A percentile compares a stretch with the other conserved stretches of the same genome.
Conservation (phyloP, 2,329 filamentous ascomycete genomes). For the Didymella arachidicola region DNA sequence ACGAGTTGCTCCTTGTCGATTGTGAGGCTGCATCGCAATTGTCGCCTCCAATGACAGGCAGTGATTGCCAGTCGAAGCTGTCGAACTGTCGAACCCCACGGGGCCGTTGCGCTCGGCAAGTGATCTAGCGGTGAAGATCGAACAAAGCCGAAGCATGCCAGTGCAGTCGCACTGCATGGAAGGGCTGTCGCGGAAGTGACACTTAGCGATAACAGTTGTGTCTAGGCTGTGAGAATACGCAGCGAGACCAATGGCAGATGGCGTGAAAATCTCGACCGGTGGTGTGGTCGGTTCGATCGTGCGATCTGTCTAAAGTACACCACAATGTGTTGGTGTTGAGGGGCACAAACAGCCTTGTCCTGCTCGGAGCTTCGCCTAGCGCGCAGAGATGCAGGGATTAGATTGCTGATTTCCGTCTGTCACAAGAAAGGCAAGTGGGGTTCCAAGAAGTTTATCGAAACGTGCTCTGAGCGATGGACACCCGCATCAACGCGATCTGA, state of each 20-base stretch:
- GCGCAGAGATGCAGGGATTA: conserved; percentile 30
- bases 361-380: conserved; percentile 20
- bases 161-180: conserved; percentile 24
- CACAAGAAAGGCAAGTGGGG: conserved; percentile 44
- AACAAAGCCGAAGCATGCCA: conserved; percentile 35
- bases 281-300: conserved; percentile 15
- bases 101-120: conserved; percentile 24
- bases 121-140: conserved; percentile 33
- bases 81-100: conserved; percentile 20
- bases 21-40: conserved; percentile 16
- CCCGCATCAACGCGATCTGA: conserved; percentile 12
- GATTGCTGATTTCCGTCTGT: conserved; percentile 23
- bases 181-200: conserved; percentile 13
- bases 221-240: neutral
- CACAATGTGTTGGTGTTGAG: conserved; percentile 40
- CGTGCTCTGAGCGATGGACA: conserved; percentile 21
- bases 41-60: conserved; percentile 5
- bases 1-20: conserved; percentile 4
- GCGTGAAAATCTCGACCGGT: neutral
- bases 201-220: conserved; percentile 1
- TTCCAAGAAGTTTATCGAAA: conserved; percentile 22
- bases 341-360: conserved; percentile 24
- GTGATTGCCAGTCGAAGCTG: conserved; percentile 4
- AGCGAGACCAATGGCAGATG: neutral
- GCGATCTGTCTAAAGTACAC: conserved; percentile 9